These are phyloP conservation scores for Lolium perenne DNA, from an alignment of 176 grass and related monocot genomes.

Conservation along the genomic window DNA sequence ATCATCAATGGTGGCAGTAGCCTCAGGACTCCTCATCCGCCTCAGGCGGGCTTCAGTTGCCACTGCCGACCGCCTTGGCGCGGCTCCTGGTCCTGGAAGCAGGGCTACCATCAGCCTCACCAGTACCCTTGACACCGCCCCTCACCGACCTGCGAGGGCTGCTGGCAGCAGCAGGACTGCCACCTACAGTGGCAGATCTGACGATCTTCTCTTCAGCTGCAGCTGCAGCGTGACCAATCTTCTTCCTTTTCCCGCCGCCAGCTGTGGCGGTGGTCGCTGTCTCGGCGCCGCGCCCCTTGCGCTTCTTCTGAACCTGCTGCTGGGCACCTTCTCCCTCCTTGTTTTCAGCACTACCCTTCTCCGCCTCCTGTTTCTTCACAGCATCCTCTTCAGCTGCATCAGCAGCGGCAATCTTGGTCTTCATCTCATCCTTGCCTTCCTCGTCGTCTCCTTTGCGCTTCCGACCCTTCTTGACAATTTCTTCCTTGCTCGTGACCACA, in stretches of 20 bases:
- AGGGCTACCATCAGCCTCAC: not conserved
- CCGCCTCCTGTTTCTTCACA: not conserved
- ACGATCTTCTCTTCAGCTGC: not conserved
- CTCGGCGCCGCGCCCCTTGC: not conserved
- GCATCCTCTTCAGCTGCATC: slow-evolving; percentile 18
- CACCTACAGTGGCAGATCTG: not conserved
- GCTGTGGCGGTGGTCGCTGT: not conserved
- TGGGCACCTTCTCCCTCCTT: slow-evolving; percentile 28
- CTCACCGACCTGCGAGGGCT: slow-evolving; percentile 40
- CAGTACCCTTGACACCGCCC: not conserved
- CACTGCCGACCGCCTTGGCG: not conserved
- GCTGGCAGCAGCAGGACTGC: not conserved
- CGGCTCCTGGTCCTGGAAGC: slow-evolving; percentile 15
- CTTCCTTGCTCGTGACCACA: slow-evolving; percentile 49
- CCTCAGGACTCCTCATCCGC: not conserved
- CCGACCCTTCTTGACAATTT: not conserved
- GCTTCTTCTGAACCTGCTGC: slow-evolving; percentile 44
- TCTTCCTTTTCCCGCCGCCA: slow-evolving; percentile 39
- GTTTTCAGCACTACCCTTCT: slow-evolving; percentile 22
- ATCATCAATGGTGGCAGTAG: slow-evolving; percentile 7
- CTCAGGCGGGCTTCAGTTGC: slow-evolving; percentile 16
- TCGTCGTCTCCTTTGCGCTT: slow-evolving; percentile 30
- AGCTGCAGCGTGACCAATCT: not conserved
- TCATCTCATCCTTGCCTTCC: slow-evolving; percentile 31
- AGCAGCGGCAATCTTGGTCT: slow-evolving; percentile 37